phyloP scores from a whole-genome alignment of 768 basidiomycete species.

The Rhizopogon vinicolor region DNA sequence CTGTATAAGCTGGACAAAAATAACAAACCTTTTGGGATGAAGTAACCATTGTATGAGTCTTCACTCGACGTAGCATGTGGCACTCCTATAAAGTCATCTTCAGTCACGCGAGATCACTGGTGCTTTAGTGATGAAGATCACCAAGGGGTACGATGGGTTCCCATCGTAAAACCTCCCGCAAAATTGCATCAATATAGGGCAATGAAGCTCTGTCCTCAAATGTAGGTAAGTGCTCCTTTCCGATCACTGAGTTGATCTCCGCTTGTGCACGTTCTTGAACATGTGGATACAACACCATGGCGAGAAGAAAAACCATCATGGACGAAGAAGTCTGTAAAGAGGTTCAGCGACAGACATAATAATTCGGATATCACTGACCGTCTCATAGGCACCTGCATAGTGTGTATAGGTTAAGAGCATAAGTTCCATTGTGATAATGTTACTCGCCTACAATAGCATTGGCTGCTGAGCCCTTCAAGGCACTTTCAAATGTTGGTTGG shows the following conservation, averaged over 20 bases:
- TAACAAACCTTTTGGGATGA: slow-evolving; percentile 2
- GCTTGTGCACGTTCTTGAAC: slow-evolving; percentile 11
- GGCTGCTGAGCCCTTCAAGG: slow-evolving; percentile 6
- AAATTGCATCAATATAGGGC: slow-evolving; percentile 11
- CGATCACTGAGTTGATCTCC: slow-evolving; percentile 19
- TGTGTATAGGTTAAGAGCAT: background rate
- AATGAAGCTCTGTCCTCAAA: slow-evolving; percentile 8
- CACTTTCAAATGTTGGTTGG: slow-evolving; percentile 1
- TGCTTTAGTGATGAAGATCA: background rate
- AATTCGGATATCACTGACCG: background rate
- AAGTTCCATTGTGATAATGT: no score
- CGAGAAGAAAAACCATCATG: slow-evolving; percentile 11
- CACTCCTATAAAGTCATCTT: background rate
- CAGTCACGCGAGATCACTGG: background rate
- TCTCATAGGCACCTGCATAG: slow-evolving; percentile 1
- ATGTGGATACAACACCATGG: slow-evolving; percentile 13
- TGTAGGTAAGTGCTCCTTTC: slow-evolving; percentile 9
- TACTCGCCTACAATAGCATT: slow-evolving; percentile 8
- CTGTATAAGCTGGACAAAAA: no score
- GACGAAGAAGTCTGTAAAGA: slow-evolving; percentile 4
- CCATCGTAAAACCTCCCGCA: slow-evolving; percentile 13
- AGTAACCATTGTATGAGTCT: slow-evolving; percentile 3
- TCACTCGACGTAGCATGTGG: background rate
- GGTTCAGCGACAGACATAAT: background rate
- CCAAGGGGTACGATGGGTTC: slow-evolving; percentile 9